phyloP scores from a whole-genome alignment of 176 grass and related monocot genomes.

The Raddia distichophylla region DNA sequence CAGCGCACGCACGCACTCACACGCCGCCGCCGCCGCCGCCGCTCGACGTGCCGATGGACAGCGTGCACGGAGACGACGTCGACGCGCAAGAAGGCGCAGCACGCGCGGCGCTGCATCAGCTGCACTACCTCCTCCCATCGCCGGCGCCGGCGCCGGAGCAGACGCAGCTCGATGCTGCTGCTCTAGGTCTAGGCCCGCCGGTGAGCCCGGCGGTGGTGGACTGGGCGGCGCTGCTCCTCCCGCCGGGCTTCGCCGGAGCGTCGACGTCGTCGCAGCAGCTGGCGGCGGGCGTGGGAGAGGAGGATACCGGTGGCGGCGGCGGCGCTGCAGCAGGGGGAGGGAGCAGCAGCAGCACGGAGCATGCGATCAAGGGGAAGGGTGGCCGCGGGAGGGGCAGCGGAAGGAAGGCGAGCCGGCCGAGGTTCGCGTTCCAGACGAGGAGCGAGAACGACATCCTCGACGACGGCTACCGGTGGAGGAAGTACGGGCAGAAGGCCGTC shows the following conservation, averaged over 20 bases:
- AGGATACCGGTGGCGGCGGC: background rate
- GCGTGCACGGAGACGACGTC: background rate
- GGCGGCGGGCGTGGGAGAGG: background rate
- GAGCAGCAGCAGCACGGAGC: background rate
- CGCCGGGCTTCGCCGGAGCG: background rate
- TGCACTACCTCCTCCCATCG: background rate
- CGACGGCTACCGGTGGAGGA: conserved; percentile 93
- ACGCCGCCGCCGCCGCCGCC: no score
- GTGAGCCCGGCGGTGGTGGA: conserved; percentile 24
- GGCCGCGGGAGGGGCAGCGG: conserved; percentile 19
- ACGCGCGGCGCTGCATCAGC: background rate
- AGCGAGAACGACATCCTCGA: conserved; percentile 82
- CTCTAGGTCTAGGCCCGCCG: background rate
- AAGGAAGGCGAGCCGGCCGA: conserved; percentile 57
- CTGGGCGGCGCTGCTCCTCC: conserved; percentile 49
- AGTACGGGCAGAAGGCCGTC: conserved; percentile 90
- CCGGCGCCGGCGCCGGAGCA: background rate
- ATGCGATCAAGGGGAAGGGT: background rate
- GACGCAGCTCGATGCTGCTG: background rate
- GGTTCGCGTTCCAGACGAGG: conserved; percentile 90
- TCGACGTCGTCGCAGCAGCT: conserved; percentile 23
- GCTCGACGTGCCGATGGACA: conserved; percentile 3
- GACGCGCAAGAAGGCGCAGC: background rate
- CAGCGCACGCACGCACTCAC: background rate
- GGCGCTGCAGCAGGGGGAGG: background rate